phyloP scores from a whole-genome alignment of 495 filamentous ascomycete genomes.

The Patellaria atrata region DNA sequence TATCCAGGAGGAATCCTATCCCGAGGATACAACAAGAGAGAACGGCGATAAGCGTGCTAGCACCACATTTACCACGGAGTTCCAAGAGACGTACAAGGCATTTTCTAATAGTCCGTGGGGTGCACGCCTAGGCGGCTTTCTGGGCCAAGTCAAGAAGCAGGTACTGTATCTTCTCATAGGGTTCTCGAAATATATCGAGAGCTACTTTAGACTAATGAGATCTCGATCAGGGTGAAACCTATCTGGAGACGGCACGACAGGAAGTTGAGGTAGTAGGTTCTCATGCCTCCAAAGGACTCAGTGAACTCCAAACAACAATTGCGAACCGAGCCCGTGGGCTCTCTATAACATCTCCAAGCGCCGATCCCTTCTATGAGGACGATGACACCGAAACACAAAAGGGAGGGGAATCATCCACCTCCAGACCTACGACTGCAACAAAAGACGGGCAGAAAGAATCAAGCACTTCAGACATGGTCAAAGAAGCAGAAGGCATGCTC shows the following conservation, averaged over 20 bases:
- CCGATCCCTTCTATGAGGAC: not conserved
- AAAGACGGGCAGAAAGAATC: no score
- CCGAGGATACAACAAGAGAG: slow-evolving; percentile 38
- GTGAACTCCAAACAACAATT: no score
- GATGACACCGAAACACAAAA: not conserved
- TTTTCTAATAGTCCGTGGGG: slow-evolving; percentile 89
- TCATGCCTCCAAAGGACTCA: slow-evolving; percentile 71
- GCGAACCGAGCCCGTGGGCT: slow-evolving; percentile 15
- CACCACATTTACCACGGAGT: slow-evolving; percentile 61
- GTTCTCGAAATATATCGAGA: not conserved
- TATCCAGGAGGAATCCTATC: slow-evolving; percentile 69
- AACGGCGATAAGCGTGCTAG: slow-evolving; percentile 35
- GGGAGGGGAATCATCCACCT: slow-evolving; percentile 1
- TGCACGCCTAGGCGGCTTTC: slow-evolving; percentile 69
- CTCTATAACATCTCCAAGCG: slow-evolving; percentile 9
- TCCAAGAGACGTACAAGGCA: slow-evolving; percentile 90
- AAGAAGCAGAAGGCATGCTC: slow-evolving; percentile 62
- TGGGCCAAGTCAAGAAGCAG: slow-evolving; percentile 81
- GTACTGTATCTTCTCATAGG: slow-evolving; percentile 28
- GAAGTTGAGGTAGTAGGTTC: slow-evolving; percentile 65
- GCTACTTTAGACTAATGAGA: slow-evolving; percentile 1
- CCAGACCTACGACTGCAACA: slow-evolving; percentile 22
- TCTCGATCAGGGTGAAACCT: slow-evolving; percentile 44
- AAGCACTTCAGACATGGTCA: slow-evolving; percentile 32
- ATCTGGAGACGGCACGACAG: slow-evolving; percentile 70